Evolutionary conservation across 495 filamentous ascomycete genomes (phyloP).

Genomic region (Annulohypoxylon moriforme): DNA sequence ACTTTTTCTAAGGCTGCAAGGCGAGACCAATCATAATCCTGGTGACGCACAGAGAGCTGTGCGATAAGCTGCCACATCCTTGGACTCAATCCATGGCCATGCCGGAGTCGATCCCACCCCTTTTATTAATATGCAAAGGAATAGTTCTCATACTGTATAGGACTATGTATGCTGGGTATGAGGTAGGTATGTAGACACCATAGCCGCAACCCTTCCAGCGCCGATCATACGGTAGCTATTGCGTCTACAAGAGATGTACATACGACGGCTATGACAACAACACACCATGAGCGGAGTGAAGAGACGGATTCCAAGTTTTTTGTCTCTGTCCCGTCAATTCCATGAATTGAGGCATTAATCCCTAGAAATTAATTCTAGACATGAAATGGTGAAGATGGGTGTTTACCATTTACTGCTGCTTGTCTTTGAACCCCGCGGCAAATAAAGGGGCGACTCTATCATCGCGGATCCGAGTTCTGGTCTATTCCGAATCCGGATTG

Average conservation of each 20-base stretch:
- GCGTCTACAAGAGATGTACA: conserved; percentile 9
- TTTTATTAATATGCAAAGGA: conserved; percentile 29
- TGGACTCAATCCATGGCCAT: conserved; percentile 31
- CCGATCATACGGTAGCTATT: conserved; percentile 26
- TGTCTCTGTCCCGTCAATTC: background rate
- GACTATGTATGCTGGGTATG: background rate
- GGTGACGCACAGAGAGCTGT: conserved; percentile 30
- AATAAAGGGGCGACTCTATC: conserved; percentile 18
- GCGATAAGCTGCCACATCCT: conserved; percentile 45
- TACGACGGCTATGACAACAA: background rate
- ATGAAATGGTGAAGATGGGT: background rate
- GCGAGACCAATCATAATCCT: conserved; percentile 34
- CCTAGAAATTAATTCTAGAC: background rate
- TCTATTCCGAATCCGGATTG: conserved; percentile 26
- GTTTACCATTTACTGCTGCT: background rate
- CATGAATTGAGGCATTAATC: conserved; percentile 5
- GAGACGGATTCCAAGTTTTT: background rate
- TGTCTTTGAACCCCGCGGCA: conserved; percentile 18
- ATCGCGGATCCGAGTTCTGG: conserved; percentile 1
- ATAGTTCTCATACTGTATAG: conserved; percentile 30
- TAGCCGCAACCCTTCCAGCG: conserved; percentile 37
- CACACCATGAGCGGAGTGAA: background rate
- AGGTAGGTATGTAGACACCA: conserved; percentile 18
- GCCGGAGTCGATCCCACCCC: conserved; percentile 35
- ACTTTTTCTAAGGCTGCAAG: conserved; percentile 22